Base-by-base conservation (phyloP, 345 rosid genomes). In the Alliaria petiolata region DNA sequence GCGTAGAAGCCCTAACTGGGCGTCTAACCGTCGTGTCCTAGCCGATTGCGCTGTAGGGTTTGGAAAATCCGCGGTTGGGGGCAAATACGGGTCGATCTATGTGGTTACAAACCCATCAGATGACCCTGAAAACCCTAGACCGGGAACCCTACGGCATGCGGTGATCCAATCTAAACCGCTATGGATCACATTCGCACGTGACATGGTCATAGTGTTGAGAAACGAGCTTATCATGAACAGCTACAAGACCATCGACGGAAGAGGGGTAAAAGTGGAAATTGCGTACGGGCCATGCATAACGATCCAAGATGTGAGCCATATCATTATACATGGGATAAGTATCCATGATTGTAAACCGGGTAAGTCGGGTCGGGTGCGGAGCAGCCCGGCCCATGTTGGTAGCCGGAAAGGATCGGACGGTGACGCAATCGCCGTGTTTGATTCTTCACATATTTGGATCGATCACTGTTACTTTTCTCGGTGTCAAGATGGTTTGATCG, bases 211-310 rank as follows among this genome's bases (percentile, higher is more conserved):
- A 47, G 80, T 57, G 39, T 80, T 91, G n/a, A 76, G 77, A 68
- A 88, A 95, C 74, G 97, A 95, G 74, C 93, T 95, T 8, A 86
- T 95, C 22, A 55, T 95, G 87, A 91, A 85, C 69, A 95, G 95
- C 75, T 87, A 71, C 71, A 95, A 95, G 84, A 95, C 97, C 3
- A 91, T 91, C 0, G 97, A 95, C 47, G 97, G 95, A 11, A 82
- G 99, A 72, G 99, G 96, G 0, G 82, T 47, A n/a, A 88, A 83
- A 26, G 96, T 93, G 30, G 91, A 90, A 69, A 91, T 91, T 30
- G 89, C 95, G 1, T 76, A 87, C 34, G 97, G 97, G 1, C 86
- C 86, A 4, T 91, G 97, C 82, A 80, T 93, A 50, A 93, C 96
- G 4, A 66, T 93, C 63, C 97, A 93, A 70, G 77, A 72, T 34